Evolutionary conservation across 106 monocot species (phyloP), one percentile per base, ranked within the genome.

Genomic region (Dendrobium huoshanense): DNA sequence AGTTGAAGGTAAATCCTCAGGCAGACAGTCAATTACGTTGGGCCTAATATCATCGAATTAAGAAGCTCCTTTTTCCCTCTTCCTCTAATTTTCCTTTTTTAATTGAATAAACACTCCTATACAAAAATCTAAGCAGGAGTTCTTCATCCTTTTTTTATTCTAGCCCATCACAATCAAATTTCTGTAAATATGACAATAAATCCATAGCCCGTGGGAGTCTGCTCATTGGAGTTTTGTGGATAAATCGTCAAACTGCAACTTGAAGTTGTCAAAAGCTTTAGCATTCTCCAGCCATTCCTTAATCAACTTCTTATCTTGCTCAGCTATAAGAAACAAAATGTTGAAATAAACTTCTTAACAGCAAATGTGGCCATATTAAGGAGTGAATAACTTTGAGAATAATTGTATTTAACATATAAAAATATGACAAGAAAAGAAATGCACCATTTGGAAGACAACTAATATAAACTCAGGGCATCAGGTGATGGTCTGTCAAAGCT

Each of bases 401-500:
- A 31, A 31, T 31, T 31, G 31, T 31, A 31, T 31, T 31, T 31
- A 31, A 31, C 31, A 31, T 31, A 31, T 31, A 31, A 31, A 31
- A 31, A 31, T 31, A 31, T 31, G 31, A 31, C 31, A 31, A 31
- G 31, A 31, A 31, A 31, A 31, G 31, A 31, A 31, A 31, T 31
- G 31, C 1, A 17, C 85, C 92, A 84, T 83, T 80, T 15, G 83
- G 54, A 41, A 92, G 90, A 48, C 83, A 75, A 58, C 95, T 90
- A 70, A 75, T 88, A 85, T 90, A 92, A 6, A 95, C 95, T 73
- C n/a, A n/a, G n/a, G n/a, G n/a, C n/a, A n/a, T n/a, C n/a, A n/a
- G n/a, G n/a, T n/a, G n/a, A n/a, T n/a, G n/a, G n/a, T n/a, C n/a
- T n/a, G n/a, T n/a, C n/a, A n/a, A n/a, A n/a, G n/a, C n/a, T n/a